phyloP scores from a whole-genome alignment of 805 yeast genomes.

The Saccharomyces mikatae region DNA sequence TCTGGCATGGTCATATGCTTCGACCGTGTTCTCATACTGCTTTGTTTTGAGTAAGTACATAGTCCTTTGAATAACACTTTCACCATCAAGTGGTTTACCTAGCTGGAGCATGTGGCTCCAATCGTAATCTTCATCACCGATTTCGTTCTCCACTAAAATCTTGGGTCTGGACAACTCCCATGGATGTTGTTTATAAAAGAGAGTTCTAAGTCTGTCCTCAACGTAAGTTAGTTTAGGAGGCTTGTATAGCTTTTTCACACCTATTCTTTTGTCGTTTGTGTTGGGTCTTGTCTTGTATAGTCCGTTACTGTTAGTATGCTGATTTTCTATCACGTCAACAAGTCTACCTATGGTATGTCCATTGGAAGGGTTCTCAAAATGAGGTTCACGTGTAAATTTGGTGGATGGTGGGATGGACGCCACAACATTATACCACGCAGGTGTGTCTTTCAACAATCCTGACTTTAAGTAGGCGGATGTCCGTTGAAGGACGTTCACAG shows the following conservation, averaged over 20 bases:
- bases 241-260: conserved; percentile 16
- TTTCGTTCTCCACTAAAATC: conserved; percentile 66
- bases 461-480: conserved; percentile 68
- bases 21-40: conserved; percentile 32
- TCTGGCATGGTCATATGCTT: conserved; percentile 80
- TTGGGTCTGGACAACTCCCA: conserved; percentile 96
- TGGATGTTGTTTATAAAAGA: conserved; percentile 89
- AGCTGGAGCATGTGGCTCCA: conserved; percentile 77
- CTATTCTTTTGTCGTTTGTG: conserved; percentile 13
- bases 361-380: conserved; percentile 20
- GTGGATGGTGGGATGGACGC: conserved; percentile 73
- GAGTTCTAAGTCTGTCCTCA: conserved; percentile 71
- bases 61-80: conserved; percentile 73
- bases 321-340: background rate
- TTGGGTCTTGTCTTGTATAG: conserved; percentile 31
- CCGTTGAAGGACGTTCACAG: conserved; percentile 68
- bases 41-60: conserved; percentile 42
- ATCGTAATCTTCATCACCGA: conserved; percentile 49
- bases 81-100: conserved; percentile 77
- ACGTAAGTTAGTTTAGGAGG: conserved; percentile 29
- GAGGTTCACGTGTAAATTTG: conserved; percentile 37
- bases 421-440: conserved; percentile 85
- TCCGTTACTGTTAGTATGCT: conserved; percentile 12
- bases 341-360: conserved; percentile 5
- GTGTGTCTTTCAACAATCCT: conserved; percentile 63